Percentiles rank a stretch among this genome's conserved stretches.
phyloP scores from a whole-genome alignment of 371 early-diverging fungal genomes.

The Mucor mucedo region DNA sequence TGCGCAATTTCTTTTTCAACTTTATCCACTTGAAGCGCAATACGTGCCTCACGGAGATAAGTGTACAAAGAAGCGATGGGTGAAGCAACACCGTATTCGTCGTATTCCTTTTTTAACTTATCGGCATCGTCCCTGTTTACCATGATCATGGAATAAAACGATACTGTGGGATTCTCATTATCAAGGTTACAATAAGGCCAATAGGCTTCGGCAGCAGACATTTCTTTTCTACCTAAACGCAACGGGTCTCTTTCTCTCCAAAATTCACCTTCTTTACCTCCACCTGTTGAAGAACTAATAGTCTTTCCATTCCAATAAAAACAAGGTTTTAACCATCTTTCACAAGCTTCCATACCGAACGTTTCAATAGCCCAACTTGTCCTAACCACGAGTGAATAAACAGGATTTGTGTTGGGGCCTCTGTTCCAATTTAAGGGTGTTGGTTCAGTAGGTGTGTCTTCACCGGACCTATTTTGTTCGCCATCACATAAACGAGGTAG shows the following conservation, averaged over 20 bases:
- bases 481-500: slow-evolving; percentile 60
- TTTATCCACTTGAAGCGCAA: slow-evolving; percentile 47
- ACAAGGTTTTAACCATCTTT: slow-evolving; percentile 61
- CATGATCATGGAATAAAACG: slow-evolving; percentile 55
- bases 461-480: slow-evolving; percentile 17
- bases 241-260: slow-evolving; percentile 61
- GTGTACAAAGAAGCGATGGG: slow-evolving; percentile 33
- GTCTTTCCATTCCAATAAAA: slow-evolving; percentile 73
- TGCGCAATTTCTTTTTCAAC: slow-evolving; percentile 50
- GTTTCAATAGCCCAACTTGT: slow-evolving; percentile 57
- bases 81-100: slow-evolving; percentile 29
- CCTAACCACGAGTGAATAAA: slow-evolving; percentile 67
- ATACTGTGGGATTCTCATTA: slow-evolving; percentile 12
- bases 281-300: slow-evolving; percentile 17
- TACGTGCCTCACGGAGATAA: slow-evolving; percentile 51
- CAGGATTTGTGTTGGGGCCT: slow-evolving; percentile 72
- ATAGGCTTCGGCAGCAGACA: slow-evolving; percentile 68
- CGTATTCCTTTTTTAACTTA: slow-evolving; percentile 37
- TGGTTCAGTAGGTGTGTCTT: slow-evolving; percentile 4
- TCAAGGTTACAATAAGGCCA: slow-evolving; percentile 35
- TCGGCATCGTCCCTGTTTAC: slow-evolving; percentile 64
- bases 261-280: slow-evolving; percentile 58
- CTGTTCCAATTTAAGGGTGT: slow-evolving; percentile 65
- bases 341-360: slow-evolving; percentile 51
- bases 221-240: slow-evolving; percentile 63